Percentiles rank a stretch among this genome's conserved stretches.
phyloP scores from a whole-genome alignment of 2,329 filamentous ascomycete species.

The Fusarium pseudocircinatum region DNA sequence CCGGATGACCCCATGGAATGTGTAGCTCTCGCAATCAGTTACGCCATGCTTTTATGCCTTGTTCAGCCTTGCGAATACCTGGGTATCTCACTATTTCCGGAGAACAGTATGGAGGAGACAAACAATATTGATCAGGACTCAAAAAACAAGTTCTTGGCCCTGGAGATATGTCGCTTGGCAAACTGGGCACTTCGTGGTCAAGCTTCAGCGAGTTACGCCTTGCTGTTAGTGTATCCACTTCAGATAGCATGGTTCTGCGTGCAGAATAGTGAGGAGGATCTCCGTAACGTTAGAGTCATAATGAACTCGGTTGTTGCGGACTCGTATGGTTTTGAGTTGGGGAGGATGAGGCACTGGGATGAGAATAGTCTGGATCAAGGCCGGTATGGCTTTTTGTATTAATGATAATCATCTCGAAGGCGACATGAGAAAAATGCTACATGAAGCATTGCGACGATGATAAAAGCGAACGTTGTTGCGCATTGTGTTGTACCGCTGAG shows the following conservation, averaged over 20 bases:
- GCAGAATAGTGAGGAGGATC: background rate
- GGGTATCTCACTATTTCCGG: background rate
- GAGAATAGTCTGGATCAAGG: background rate
- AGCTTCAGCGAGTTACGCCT: background rate
- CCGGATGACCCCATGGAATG: constrained; percentile 6
- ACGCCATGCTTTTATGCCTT: constrained; percentile 16
- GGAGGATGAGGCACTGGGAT: constrained; percentile 17
- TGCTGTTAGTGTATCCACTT: constrained; percentile 15
- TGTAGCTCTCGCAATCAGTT: constrained; percentile 1
- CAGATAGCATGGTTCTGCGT: constrained; percentile 24
- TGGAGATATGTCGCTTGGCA: constrained; percentile 17
- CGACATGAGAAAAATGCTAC: rapidly evolving
- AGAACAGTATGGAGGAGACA: rapidly evolving
- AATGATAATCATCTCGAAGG: background rate
- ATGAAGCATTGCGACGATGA: rapidly evolving
- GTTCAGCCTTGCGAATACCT: constrained; percentile 10
- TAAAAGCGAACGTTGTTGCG: background rate
- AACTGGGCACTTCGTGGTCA: background rate
- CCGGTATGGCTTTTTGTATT: constrained; percentile 8
- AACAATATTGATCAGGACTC: background rate
- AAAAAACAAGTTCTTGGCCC: background rate
- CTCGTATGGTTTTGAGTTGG: constrained; percentile 18
- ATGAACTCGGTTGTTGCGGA: constrained; percentile 19
- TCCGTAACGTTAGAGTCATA: background rate
- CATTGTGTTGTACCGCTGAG: too few relatives aligned